phyloP scores from a whole-genome alignment of 1,139 yeast genomes.

The Magnusiomyces paraingens region DNA sequence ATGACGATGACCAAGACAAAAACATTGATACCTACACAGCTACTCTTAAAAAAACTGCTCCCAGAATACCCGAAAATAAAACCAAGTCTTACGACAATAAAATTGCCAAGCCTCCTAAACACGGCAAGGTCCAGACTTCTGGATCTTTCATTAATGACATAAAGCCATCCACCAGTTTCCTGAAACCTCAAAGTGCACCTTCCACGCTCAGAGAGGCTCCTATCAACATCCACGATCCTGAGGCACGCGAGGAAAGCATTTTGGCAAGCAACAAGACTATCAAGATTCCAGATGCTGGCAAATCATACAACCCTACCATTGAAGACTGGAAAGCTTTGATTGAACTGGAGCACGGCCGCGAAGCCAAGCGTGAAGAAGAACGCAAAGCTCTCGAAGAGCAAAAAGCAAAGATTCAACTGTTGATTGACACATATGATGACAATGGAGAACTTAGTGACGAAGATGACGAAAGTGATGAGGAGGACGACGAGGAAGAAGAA shows the following conservation, averaged over 20 bases:
- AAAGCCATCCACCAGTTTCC: constrained; percentile 18
- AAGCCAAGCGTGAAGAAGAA: constrained; percentile 60
- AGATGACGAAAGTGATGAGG: constrained; percentile 36
- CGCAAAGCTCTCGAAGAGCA: constrained; percentile 53
- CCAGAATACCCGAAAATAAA: constrained; percentile 33
- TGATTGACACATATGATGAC: constrained; percentile 52
- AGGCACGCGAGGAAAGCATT: constrained; percentile 5
- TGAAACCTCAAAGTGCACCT: constrained; percentile 21
- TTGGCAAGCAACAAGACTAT: constrained; percentile 34
- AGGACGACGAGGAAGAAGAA: constrained; percentile 27
- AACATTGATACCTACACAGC: constrained; percentile 1
- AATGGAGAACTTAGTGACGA: constrained; percentile 20
- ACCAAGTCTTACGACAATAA: constrained; percentile 62
- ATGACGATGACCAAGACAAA: constrained; percentile 13
- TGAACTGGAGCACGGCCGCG: constrained; percentile 57
- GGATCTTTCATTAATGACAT: constrained; percentile 17
- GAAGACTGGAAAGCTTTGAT: constrained; percentile 77
- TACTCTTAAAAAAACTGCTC: constrained; percentile 22
- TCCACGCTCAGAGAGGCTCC: constrained; percentile 52
- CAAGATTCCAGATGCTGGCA: constrained; percentile 69
- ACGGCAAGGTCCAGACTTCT: constrained; percentile 5
- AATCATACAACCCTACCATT: constrained; percentile 86
- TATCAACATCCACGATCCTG: constrained; percentile 33
- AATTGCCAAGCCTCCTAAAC: too few relatives aligned
- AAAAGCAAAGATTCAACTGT: constrained; percentile 53